A percentile compares a stretch with the other conserved stretches of the same genome.
These are phyloP conservation scores for Aspergillus aculeatinus DNA, from an alignment of 2,329 filamentous ascomycete genomes.

Conservation along the genomic window DNA sequence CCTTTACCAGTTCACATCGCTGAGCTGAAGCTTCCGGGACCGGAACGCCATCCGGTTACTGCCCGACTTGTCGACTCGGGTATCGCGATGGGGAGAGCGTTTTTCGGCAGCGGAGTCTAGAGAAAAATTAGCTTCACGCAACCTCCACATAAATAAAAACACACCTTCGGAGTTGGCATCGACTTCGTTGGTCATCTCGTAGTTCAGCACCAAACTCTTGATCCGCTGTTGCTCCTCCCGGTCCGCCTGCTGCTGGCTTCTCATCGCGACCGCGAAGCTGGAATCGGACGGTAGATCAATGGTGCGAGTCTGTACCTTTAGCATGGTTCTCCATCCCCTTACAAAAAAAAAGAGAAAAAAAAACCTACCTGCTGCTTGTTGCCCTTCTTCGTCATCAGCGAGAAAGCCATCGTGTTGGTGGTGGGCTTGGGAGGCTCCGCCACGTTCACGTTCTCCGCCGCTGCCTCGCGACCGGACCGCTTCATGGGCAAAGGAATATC, in stretches of 20 bases:
- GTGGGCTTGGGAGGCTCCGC: slow-evolving; percentile 34
- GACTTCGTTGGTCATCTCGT: slow-evolving; percentile 80
- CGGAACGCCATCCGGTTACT: slow-evolving; percentile 73
- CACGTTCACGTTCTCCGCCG: slow-evolving; percentile 40
- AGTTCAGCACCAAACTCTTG: slow-evolving; percentile 95
- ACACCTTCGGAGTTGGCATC: slow-evolving; percentile 75
- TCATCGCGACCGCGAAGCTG: slow-evolving; percentile 93
- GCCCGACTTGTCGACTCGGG: slow-evolving; percentile 55
- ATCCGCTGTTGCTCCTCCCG: slow-evolving; percentile 96
- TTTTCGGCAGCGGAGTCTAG: slow-evolving; percentile 39
- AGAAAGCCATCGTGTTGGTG: slow-evolving; percentile 85
- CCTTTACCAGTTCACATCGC: slow-evolving; percentile 92
- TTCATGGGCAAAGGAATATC: slow-evolving; percentile 97
- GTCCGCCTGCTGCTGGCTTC: slow-evolving; percentile 89
- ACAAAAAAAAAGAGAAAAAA: too few relatives aligned
- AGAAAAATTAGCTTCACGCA: slow-evolving; percentile 30
- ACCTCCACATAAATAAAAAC: slow-evolving; percentile 32
- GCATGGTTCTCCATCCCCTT: slow-evolving; percentile 3
- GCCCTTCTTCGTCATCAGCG: slow-evolving; percentile 89
- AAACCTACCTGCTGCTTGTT: slow-evolving; percentile 81
- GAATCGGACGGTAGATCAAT: slow-evolving; percentile 86
- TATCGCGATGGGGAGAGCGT: slow-evolving; percentile 43
- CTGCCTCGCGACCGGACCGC: slow-evolving; percentile 60
- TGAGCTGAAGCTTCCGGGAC: slow-evolving; percentile 85
- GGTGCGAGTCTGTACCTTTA: slow-evolving; percentile 68